Base-by-base conservation (phyloP, 2,329 filamentous ascomycete species). In the Juglanconis oblonga region DNA sequence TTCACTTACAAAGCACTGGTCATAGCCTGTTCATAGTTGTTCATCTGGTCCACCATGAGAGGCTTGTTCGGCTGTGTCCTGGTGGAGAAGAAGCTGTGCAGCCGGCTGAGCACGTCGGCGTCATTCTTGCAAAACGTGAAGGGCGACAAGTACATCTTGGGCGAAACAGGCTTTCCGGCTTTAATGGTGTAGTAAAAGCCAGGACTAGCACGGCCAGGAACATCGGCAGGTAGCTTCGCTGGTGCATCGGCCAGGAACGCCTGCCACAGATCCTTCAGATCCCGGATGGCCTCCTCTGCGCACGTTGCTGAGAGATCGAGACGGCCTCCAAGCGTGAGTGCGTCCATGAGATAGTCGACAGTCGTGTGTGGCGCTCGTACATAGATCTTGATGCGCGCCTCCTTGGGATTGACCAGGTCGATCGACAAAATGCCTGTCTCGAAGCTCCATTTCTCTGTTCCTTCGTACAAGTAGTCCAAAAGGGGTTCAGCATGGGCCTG, bases 341-440 rank as follows among this genome's bases (percentile, higher is more conserved):
- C 64, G 56, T 68, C 67, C 63, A 67, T 65, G 33, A 68, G 59
- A 52, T 66, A 68, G 5, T 67, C 65, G 17, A 65, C 42, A 14
- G 65, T 63, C 3, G 65, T 68, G 47, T 64, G 57, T 11, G 61
- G 65, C 2, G 64, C 64, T 10, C 67, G 65, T 2, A 67, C 61
- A 48, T 68, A 68, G 52, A 68, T 62, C 48, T 68, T 68, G 55
- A 68, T 67, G 17, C 67, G 62, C 9, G 67, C 64, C 17, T 60
- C 55, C 29, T 58, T 51, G 0, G 67, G 66, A 6, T 63, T 62
- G 4, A 67, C 62, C 38, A 63, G 63, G 61, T 68, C 67, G 24
- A 67, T 67, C 14, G 63, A 65, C 33, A 68, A 61, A 31, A 68
- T 67, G 17, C 66, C 66, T 9, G 65, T 67, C 50, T 67, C 64